phyloP scores from a whole-genome alignment of 1,284 basidiomycete genomes.

The Volvariella volvacea region DNA sequence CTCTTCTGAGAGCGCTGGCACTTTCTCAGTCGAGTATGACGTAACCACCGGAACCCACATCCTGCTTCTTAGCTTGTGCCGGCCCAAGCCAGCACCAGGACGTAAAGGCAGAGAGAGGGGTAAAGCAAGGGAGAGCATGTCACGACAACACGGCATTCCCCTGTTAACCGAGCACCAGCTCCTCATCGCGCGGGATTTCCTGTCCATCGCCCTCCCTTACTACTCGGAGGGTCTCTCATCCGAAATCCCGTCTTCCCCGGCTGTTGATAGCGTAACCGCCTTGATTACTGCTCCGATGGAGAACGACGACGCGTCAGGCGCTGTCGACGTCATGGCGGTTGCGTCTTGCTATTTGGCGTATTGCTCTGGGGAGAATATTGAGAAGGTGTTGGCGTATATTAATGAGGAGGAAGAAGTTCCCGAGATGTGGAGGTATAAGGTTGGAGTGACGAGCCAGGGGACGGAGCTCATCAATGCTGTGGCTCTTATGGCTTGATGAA shows the following conservation, averaged over 20 bases:
- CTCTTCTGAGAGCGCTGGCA: constrained; percentile 3
- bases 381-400: constrained; percentile 14
- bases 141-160: background rate
- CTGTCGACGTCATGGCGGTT: constrained; percentile 9
- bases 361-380: constrained; percentile 13
- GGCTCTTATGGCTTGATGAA: background rate
- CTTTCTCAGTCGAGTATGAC: constrained; percentile 3
- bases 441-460: constrained; percentile 4
- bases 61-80: background rate
- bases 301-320: constrained; percentile 3
- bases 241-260: background rate
- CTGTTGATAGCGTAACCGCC: constrained; percentile 5
- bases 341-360: constrained; percentile 12
- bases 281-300: constrained; percentile 9
- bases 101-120: background rate
- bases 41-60: constrained; percentile 7
- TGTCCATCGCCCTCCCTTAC: constrained; percentile 11
- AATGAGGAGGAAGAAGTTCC: constrained; percentile 13
- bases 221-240: constrained; percentile 5
- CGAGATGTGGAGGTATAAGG: constrained; percentile 12
- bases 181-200: constrained; percentile 8
- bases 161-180: constrained; percentile 10
- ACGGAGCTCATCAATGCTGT: background rate
- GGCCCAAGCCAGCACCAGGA: background rate
- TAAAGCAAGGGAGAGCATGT: background rate